These are phyloP conservation scores for Pichia paraexigua DNA, from an alignment of 805 yeast genomes.

Conservation along the genomic window DNA sequence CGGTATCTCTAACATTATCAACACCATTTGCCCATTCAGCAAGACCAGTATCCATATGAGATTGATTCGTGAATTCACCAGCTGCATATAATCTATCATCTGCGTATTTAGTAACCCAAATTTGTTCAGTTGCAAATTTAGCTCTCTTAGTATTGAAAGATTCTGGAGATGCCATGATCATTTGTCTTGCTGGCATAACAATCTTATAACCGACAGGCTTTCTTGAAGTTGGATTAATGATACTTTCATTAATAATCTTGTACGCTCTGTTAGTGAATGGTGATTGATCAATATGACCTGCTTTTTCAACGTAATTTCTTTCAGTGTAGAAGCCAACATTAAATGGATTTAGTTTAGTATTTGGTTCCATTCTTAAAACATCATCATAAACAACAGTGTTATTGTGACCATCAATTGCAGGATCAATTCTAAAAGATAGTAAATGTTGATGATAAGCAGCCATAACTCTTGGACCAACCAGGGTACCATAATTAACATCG, in stretches of 20 bases:
- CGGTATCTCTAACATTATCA: slow-evolving; percentile 65
- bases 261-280: slow-evolving; percentile 68
- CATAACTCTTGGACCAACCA: slow-evolving; percentile 71
- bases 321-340: slow-evolving; percentile 63
- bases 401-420: slow-evolving; percentile 74
- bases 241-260: slow-evolving; percentile 68
- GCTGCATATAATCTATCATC: slow-evolving; percentile 72
- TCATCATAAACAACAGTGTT: slow-evolving; percentile 70
- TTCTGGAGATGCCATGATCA: slow-evolving; percentile 58
- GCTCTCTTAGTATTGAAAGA: slow-evolving; percentile 68
- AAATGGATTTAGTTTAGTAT: slow-evolving; percentile 49
- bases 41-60: slow-evolving; percentile 61
- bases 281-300: slow-evolving; percentile 65
- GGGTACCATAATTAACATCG: slow-evolving; percentile 58
- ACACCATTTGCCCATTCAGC: slow-evolving; percentile 62
- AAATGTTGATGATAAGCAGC: slow-evolving; percentile 84
- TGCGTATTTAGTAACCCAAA: slow-evolving; percentile 74
- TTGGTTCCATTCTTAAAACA: slow-evolving; percentile 49
- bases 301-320: slow-evolving; percentile 58
- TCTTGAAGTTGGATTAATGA: slow-evolving; percentile 59
- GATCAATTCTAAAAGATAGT: slow-evolving; percentile 71
- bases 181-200: slow-evolving; percentile 65
- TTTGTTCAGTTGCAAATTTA: slow-evolving; percentile 63
- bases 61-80: slow-evolving; percentile 83
- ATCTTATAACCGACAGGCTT: slow-evolving; percentile 73